These are phyloP conservation scores for Cardamine chenopodiifolia DNA, from an alignment of 345 rosid genomes.

Conservation along the genomic window DNA sequence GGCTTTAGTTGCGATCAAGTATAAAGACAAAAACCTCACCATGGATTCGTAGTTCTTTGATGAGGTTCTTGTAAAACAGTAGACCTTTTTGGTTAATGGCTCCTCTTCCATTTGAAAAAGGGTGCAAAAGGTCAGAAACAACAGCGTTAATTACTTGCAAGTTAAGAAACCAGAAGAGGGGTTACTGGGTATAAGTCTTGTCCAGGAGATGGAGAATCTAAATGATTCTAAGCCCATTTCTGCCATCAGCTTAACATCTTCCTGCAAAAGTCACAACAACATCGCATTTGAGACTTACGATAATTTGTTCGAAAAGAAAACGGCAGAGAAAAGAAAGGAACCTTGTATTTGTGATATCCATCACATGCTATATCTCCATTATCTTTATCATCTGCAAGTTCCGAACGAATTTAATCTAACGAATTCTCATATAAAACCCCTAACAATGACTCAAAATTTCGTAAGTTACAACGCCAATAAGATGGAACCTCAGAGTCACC, in stretches of 20 bases:
- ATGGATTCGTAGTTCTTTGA: conserved; percentile 53
- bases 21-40: conserved; percentile 38
- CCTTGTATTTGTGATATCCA: conserved; percentile 73
- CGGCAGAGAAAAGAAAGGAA: not conserved
- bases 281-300: not conserved
- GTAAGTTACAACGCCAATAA: not conserved
- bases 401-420: not conserved
- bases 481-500: not conserved
- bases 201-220: conserved; percentile 84
- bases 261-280: conserved; percentile 43
- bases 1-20: not conserved
- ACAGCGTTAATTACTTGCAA: not conserved
- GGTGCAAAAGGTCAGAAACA: not conserved
- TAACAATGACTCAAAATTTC: not conserved
- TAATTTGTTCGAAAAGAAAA: not conserved
- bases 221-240: conserved; percentile 66
- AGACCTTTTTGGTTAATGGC: conserved; percentile 61
- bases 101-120: conserved; percentile 64
- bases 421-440: not conserved
- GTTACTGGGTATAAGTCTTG: conserved; percentile 77
- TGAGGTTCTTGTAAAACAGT: conserved; percentile 59
- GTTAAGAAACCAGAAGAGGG: not conserved
- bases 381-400: conserved; percentile 31
- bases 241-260: conserved; percentile 79
- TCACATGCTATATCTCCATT: conserved; percentile 63